Evolutionary conservation across 169 alveolate species (phyloP).

Genomic region (Plasmodium yoelii): DNA sequence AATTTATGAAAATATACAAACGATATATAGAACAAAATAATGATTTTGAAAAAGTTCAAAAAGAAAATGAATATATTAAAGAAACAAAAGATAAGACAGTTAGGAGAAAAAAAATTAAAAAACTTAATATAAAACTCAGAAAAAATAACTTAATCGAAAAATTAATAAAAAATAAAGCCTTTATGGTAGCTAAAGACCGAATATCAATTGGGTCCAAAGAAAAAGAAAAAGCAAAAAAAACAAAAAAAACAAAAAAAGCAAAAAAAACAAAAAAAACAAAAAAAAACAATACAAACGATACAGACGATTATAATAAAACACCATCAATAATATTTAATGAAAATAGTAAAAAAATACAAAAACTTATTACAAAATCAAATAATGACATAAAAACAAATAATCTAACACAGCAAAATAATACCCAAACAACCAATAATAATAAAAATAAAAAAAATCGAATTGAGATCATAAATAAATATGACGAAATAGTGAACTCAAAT

Average conservation of each 20-base stretch:
- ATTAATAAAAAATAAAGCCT: conserved; percentile 51
- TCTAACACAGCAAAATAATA: background rate
- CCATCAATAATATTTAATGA: too few species aligned
- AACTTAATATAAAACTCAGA: conserved; percentile 48
- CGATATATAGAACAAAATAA: conserved; percentile 33
- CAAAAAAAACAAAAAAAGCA: conserved; percentile 1
- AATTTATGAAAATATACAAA: conserved; percentile 42
- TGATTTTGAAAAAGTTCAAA: conserved; percentile 34
- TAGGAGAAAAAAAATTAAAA: conserved; percentile 62
- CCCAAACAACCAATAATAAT: background rate
- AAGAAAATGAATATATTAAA: conserved; percentile 39
- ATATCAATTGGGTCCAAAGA: background rate
- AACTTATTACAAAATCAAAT: background rate
- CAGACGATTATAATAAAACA: background rate
- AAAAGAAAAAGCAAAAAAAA: background rate
- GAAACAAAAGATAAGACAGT: conserved; percentile 41
- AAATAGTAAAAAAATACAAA: too few species aligned
- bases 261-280: too few species aligned
- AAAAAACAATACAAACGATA: too few species aligned
- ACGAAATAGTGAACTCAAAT: conserved; percentile 27
- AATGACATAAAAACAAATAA: background rate
- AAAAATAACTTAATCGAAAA: conserved; percentile 67
- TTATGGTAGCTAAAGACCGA: conserved; percentile 20
- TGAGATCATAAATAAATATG: conserved; percentile 43
- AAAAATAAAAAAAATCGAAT: conserved; percentile 11